Evolutionary conservation across 129 eudicot species (phyloP).

Genomic region (Helichrysum umbraculigerum): DNA sequence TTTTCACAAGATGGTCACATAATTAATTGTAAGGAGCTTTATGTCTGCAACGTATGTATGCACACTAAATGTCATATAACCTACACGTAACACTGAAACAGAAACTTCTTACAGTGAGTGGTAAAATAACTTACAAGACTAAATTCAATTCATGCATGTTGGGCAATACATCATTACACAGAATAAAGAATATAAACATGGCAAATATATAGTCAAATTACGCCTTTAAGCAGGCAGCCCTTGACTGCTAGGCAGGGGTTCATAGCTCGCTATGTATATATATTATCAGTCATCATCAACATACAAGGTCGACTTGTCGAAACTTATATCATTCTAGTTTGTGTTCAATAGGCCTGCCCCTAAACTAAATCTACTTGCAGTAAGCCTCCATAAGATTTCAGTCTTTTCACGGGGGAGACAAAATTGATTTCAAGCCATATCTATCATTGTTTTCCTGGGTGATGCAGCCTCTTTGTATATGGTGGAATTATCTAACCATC

Average conservation of each 20-base stretch:
- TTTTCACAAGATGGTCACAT: too few species aligned
- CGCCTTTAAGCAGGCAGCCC: conserved; percentile 1
- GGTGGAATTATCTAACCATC: background rate
- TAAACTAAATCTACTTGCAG: background rate
- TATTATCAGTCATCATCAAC: background rate
- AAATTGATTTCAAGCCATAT: background rate
- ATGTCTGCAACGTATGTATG: too few species aligned
- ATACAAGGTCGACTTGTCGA: background rate
- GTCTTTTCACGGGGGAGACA: background rate
- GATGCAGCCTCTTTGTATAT: background rate
- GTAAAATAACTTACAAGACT: too few species aligned
- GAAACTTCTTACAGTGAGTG: too few species aligned
- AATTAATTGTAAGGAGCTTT: too few species aligned
- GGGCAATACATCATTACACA: background rate
- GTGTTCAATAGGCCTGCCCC: too few species aligned
- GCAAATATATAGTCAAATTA: conserved; percentile 13
- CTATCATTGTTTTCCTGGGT: background rate
- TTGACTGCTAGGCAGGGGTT: background rate
- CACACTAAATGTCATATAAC: too few species aligned
- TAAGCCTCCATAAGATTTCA: background rate
- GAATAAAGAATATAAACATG: background rate
- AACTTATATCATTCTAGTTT: background rate
- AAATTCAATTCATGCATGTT: background rate
- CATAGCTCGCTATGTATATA: background rate
- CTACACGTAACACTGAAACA: too few species aligned